Base-by-base conservation (phyloP, 805 yeast species). In the Myxozyma geophila region DNA sequence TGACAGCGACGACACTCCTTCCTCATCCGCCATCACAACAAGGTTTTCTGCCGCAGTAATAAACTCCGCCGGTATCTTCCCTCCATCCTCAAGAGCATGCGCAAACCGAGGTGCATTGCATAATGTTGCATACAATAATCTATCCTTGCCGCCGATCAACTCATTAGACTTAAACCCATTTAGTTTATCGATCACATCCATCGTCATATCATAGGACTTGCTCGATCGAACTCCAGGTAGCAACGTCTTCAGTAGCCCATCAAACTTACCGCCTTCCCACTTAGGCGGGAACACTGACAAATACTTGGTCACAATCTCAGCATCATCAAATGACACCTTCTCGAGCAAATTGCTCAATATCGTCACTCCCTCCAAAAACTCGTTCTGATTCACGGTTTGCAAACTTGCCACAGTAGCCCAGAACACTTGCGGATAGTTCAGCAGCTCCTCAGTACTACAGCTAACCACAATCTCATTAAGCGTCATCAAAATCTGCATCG, bases 401-500 rank as follows among this genome's bases (percentile, higher is more conserved):
- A 95, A 77, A 69, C 97, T 88, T 0, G 98, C 99, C 13, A 92
- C 95, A 40, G 92, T 85, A 0, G 92, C 88, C 99, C 99, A 95
- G 73, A 93, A 95, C 46, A 96, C 77, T 73, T 92, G 98, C 0
- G 99, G 98, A 75, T 88, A 91, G 67, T 90, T 89, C 60, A 90
- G 87, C 64, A 95, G 78, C 68, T 89, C 87, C 44, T 85, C 89
- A 8, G 93, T 82, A 69, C 87, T 89, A 51, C 92, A 77, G 71
- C 91, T 96, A 0, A 96, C 95, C 1, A 93, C 89, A 13, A 92
- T 86, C 0, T 98, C 96, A 77, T 93, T 92, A 70, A 95, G 76
- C 0, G 99, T 93, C 98, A 95, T 93, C 67, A 95, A 78, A 59
- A 95, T 95, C 76, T 95, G 99, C 92, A 95, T 90, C 0, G 98